phyloP scores from a whole-genome alignment of 768 basidiomycete genomes.

The Lentinula lateritia region DNA sequence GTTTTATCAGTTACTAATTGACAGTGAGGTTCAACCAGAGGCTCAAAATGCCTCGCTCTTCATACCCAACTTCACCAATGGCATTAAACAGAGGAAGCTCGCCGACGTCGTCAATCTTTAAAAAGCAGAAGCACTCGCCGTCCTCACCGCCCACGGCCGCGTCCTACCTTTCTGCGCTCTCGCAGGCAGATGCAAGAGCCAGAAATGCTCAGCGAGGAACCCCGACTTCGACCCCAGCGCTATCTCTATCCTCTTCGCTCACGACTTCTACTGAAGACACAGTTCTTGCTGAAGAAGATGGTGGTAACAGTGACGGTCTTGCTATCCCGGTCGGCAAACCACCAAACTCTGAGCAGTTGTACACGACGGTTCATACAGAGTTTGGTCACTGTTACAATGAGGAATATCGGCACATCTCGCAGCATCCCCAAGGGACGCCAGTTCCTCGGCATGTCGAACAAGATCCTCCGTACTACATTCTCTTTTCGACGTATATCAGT shows the following conservation, averaged over 20 bases:
- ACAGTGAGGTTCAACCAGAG: neutral
- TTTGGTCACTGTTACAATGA: conserved; percentile 89
- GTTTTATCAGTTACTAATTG: neutral
- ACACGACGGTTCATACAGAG: conserved; percentile 79
- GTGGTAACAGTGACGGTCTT: conserved; percentile 49
- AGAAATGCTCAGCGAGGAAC: conserved; percentile 41
- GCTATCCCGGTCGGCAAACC: conserved; percentile 51
- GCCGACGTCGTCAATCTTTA: conserved; percentile 49
- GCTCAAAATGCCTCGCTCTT: neutral
- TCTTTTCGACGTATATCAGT: conserved; percentile 45
- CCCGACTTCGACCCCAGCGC: conserved; percentile 62
- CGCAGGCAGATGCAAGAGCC: conserved; percentile 63
- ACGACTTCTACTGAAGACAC: conserved; percentile 68
- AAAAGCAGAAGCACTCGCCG: conserved; percentile 38
- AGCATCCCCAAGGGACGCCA: conserved; percentile 47
- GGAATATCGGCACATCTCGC: conserved; percentile 61
- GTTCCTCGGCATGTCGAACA: conserved; percentile 57
- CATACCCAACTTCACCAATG: conserved; percentile 48
- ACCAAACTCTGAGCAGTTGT: conserved; percentile 77
- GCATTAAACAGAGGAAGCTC: conserved; percentile 49
- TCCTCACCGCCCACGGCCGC: conserved; percentile 43
- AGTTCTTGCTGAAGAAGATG: conserved; percentile 49
- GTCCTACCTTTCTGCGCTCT: conserved; percentile 56
- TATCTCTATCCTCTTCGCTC: conserved; percentile 69
- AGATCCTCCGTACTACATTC: conserved; percentile 90